Evolutionary conservation across 148 eudicot genomes (phyloP).

Genomic region (Simmondsia chinensis): DNA sequence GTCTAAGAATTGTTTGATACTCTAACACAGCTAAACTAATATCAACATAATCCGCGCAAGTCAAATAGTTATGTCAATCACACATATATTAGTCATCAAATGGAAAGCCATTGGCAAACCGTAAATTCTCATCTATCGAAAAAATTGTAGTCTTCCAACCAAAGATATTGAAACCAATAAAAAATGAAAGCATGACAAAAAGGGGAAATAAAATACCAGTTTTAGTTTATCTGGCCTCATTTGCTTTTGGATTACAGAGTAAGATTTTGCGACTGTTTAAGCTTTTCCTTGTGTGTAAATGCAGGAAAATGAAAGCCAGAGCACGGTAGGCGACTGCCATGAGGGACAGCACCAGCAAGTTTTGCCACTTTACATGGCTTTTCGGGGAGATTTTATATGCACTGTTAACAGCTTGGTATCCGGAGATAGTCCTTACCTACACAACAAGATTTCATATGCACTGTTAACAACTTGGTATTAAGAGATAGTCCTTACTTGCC

Average conservation of each 20-base stretch:
- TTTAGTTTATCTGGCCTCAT: slow-evolving; percentile 34
- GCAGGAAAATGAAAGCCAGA: slow-evolving; percentile 56
- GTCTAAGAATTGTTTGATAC: too few relatives aligned
- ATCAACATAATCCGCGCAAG: too few relatives aligned
- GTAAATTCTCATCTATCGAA: too few relatives aligned
- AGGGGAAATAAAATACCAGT: neutral
- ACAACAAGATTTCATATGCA: slow-evolving; percentile 58
- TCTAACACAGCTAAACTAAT: too few relatives aligned
- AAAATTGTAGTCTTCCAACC: too few relatives aligned
- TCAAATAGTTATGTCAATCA: too few relatives aligned
- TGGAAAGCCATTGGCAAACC: too few relatives aligned
- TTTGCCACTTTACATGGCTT: slow-evolving; percentile 67
- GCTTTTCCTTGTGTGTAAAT: slow-evolving; percentile 32
- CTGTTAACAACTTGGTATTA: slow-evolving; percentile 78
- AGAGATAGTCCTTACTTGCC: slow-evolving; percentile 74
- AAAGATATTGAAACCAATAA: too few relatives aligned
- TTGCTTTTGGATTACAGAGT: slow-evolving; percentile 22
- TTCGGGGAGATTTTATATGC: slow-evolving; percentile 58
- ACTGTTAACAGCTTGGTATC: slow-evolving; percentile 72
- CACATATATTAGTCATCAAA: too few relatives aligned
- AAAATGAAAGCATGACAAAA: neutral
- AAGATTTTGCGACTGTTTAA: slow-evolving; percentile 25
- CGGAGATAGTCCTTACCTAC: slow-evolving; percentile 72
- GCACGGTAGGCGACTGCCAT: slow-evolving; percentile 77
- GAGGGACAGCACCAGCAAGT: slow-evolving; percentile 63